These are phyloP conservation scores for Neurospora sp. DNA, from an alignment of 495 filamentous ascomycete genomes.

Conservation along the genomic window DNA sequence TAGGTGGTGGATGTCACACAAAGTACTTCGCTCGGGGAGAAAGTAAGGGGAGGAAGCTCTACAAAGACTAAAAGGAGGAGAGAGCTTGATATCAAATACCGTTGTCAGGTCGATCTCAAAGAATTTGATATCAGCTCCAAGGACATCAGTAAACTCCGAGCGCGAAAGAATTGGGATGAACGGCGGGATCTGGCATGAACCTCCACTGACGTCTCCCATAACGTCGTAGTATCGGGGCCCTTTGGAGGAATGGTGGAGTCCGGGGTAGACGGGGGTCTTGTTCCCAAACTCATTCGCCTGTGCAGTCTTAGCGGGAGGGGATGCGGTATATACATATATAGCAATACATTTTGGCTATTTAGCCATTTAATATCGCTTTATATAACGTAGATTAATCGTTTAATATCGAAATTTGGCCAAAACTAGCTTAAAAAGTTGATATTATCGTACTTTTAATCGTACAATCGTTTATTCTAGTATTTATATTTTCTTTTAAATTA, in stretches of 20 bases:
- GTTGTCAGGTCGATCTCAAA: neutral
- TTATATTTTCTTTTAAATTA: no score
- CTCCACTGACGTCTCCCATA: neutral
- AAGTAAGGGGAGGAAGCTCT: neutral
- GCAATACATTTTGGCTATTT: no score
- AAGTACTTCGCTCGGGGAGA: neutral
- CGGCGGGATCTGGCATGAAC: neutral
- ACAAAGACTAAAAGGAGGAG: neutral
- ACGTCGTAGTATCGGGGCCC: neutral
- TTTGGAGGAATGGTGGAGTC: constrained; percentile 2
- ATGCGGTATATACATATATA: no score
- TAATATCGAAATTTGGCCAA: no score
- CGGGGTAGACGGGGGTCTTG: constrained; percentile 1
- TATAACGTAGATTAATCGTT: no score
- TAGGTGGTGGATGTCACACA: neutral
- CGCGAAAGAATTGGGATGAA: neutral
- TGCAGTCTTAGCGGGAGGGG: no score
- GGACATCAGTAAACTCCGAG: neutral
- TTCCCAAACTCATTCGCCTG: no score
- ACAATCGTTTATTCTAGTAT: no score
- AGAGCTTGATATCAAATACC: neutral
- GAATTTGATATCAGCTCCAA: neutral
- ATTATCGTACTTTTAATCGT: no score
- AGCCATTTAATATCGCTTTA: no score
- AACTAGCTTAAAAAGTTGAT: no score